Evolutionary conservation across 768 basidiomycete species (phyloP).

Genomic region (Termitomyces bulborhizus): DNA sequence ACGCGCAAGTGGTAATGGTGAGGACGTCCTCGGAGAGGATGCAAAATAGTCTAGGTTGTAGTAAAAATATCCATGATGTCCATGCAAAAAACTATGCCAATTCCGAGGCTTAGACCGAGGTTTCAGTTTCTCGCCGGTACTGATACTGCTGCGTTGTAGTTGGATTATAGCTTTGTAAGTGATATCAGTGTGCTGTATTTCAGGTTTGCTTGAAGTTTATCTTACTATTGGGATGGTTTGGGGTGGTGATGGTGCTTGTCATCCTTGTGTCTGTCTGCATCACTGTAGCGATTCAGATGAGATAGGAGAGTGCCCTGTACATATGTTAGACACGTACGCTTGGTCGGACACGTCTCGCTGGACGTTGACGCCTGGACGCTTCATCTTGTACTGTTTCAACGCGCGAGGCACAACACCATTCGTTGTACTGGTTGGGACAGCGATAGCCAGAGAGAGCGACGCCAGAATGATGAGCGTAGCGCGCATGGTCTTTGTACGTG

Average conservation of each 20-base stretch:
- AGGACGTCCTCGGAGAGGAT: constrained; percentile 3
- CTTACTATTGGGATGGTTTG: constrained; percentile 9
- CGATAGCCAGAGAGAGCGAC: neutral
- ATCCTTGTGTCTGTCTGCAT: neutral
- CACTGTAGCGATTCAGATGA: neutral
- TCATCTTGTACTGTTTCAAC: constrained; percentile 16
- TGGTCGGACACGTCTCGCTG: neutral
- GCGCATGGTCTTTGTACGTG: constrained; percentile 4
- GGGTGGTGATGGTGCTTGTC: neutral
- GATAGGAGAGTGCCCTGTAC: neutral
- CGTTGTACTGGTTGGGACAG: constrained; percentile 4
- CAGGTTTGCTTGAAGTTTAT: neutral
- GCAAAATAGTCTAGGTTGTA: constrained; percentile 3
- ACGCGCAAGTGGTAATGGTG: neutral
- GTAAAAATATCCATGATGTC: neutral
- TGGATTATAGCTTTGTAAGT: neutral
- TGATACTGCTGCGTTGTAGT: neutral
- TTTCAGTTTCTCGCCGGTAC: neutral
- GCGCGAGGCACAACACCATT: neutral
- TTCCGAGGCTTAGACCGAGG: constrained; percentile 5
- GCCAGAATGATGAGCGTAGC: constrained; percentile 1
- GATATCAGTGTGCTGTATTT: neutral
- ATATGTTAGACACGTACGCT: neutral
- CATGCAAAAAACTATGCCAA: neutral
- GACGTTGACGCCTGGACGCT: neutral